These are phyloP conservation scores for Fraxinus ornus DNA, from an alignment of 305 asterid species.

Conservation along the genomic window DNA sequence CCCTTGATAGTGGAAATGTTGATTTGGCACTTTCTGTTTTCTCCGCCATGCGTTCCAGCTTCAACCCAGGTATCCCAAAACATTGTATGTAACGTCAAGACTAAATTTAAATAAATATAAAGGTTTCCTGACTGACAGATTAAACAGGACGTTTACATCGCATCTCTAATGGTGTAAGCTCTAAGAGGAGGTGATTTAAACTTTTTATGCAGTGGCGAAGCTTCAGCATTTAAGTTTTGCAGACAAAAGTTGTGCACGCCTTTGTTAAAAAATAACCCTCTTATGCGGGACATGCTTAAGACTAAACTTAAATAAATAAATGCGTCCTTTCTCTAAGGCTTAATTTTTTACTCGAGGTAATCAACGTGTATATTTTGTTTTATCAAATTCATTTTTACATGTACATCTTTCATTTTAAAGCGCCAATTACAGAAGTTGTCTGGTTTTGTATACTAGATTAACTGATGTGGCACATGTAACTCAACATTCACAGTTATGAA, in stretches of 20 bases:
- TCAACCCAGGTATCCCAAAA: slow-evolving; percentile 49
- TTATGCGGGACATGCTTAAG: neutral
- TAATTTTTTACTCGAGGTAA: neutral
- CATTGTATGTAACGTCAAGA: neutral
- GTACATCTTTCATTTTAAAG: neutral
- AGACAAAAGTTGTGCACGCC: neutral
- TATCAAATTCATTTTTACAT: neutral
- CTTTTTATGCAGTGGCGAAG: neutral
- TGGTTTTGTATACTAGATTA: neutral
- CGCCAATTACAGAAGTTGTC: neutral
- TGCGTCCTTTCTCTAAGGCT: neutral
- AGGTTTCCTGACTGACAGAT: neutral
- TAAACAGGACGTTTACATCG: neutral
- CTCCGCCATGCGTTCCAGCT: slow-evolving; percentile 80
- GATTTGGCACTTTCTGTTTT: slow-evolving; percentile 83
- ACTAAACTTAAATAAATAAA: neutral
- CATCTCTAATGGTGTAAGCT: neutral
- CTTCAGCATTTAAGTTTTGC: neutral
- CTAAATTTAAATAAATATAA: neutral
- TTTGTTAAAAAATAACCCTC: neutral
- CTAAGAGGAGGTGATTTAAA: neutral
- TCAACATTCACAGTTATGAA: neutral
- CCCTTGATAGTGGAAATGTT: slow-evolving; percentile 77
- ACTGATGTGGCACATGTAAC: neutral
- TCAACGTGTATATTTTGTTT: neutral